Conservation (phyloP, 75 land plant species). For the Pinus taeda region DNA sequence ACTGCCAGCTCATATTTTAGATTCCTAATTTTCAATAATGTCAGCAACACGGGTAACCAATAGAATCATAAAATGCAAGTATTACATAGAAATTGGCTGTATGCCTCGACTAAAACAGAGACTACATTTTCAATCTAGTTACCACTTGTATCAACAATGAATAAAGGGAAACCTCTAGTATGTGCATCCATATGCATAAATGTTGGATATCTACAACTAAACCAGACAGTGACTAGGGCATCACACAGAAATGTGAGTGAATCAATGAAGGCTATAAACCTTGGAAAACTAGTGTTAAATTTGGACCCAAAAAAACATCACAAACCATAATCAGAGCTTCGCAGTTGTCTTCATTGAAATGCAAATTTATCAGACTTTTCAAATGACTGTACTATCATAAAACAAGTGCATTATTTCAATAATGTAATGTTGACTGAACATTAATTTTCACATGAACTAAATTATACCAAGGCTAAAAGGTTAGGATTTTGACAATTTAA, state of each 20-base stretch:
- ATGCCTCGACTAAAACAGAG: neutral
- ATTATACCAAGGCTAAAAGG: neutral
- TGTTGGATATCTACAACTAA: neutral
- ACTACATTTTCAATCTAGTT: neutral
- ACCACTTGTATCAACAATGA: neutral
- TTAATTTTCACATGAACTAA: neutral
- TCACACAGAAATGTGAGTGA: neutral
- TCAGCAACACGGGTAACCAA: neutral
- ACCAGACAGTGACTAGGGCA: neutral
- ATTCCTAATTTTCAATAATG: neutral
- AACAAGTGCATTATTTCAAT: neutral
- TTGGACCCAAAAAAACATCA: neutral
- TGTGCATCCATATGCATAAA: neutral
- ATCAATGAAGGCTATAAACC: neutral
- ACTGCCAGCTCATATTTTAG: neutral
- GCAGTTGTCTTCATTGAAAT: neutral
- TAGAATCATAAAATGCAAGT: neutral
- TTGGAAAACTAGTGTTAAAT: neutral
- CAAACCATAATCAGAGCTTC: neutral
- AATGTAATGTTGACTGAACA: neutral
- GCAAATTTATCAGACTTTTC: neutral
- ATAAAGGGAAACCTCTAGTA: neutral
- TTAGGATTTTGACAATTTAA: neutral
- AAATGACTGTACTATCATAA: neutral
- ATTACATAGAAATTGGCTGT: neutral